These are phyloP conservation scores for Alternaria ventricosa DNA, from an alignment of 2,329 filamentous ascomycete species.

Conservation along the genomic window DNA sequence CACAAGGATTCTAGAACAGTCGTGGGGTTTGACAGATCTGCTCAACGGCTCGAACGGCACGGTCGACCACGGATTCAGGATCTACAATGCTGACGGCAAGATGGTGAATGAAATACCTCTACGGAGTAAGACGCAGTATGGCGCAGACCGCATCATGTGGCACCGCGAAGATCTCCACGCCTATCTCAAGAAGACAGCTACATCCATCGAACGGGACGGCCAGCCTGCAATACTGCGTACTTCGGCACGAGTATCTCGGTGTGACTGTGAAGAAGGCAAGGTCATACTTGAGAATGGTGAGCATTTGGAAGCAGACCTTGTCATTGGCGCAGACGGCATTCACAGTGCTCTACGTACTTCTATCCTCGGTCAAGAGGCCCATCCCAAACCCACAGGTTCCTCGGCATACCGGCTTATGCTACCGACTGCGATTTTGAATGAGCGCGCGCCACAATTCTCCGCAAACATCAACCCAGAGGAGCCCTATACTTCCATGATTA, in stretches of 20 bases:
- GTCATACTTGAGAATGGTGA: slow-evolving; percentile 56
- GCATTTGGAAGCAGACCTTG: slow-evolving; percentile 53
- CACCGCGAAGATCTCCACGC: slow-evolving; percentile 53
- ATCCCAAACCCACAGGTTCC: slow-evolving; percentile 45
- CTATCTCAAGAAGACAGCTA: slow-evolving; percentile 55
- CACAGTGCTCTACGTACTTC: slow-evolving; percentile 36
- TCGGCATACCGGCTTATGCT: slow-evolving; percentile 51
- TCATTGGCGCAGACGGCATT: slow-evolving; percentile 63
- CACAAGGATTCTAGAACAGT: slow-evolving; percentile 40
- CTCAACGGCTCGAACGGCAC: slow-evolving; percentile 41
- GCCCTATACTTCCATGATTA: slow-evolving; percentile 55
- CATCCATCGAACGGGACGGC: slow-evolving; percentile 35
- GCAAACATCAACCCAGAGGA: slow-evolving; percentile 46
- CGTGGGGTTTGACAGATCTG: slow-evolving; percentile 38
- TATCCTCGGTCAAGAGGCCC: slow-evolving; percentile 26
- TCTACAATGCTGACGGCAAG: slow-evolving; percentile 42
- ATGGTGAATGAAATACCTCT: slow-evolving; percentile 44
- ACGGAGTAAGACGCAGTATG: slow-evolving; percentile 39
- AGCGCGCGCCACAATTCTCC: slow-evolving; percentile 27
- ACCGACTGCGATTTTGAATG: slow-evolving; percentile 18
- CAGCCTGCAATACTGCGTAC: slow-evolving; percentile 49
- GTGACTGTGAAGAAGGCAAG: slow-evolving; percentile 50
- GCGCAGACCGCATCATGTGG: slow-evolving; percentile 51
- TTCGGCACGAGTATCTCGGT: slow-evolving; percentile 50
- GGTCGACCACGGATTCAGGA: slow-evolving; percentile 47